Base-by-base conservation (phyloP, 176 grass and related monocot species). In the Triticum dicoccoides region DNA sequence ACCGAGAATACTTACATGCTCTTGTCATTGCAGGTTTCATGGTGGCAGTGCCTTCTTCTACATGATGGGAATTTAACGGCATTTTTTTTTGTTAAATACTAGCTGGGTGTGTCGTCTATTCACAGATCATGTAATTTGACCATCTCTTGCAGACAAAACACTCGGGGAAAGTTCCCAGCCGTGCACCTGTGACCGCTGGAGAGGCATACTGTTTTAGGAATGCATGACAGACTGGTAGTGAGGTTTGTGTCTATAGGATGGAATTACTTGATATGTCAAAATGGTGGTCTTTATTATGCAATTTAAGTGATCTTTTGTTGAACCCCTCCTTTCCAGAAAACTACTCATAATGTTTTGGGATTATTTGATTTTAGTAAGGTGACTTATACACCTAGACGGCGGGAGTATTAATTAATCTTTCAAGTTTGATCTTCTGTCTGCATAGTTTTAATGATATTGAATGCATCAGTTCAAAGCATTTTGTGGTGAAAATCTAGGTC, bases 171-270 rank as follows among this genome's bases (percentile, higher is more conserved):
- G 84, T 73, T 79, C 33, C 17, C 56, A 73, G 20, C 70, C 42
- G 83, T 87, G 89, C 84, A 62, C 84, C 80, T 83, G 89, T 7
- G 84, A 79, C 42, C 13, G 11, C 18, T 25, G 56, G 65, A 75
- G 66, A 13, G 25, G 38, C 9, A 37, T 27, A 73, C 23, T 17
- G 8, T 20, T 54, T 59, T 47, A 3, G 1, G 23, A 45, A 45
- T 78, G 30, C 15, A n/a, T 11, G 61, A 52, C 69, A 73, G 85
- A 77, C 27, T 12, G 32, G 66, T 10, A 61, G 62, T 52, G 27
- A 72, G 72, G 21, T 78, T 37, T n/a, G 72, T 61, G 64, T 37
- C 39, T 30, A 30, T 82, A 83, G 88, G 49, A 30, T 47, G 44
- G 65, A 69, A 35, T 69, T 54, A 54, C 80, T 11, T 47, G 69